Evolutionary conservation across 2,329 filamentous ascomycete species (phyloP), one percentile per base, ranked within the genome.

Genomic region (Diaporthe sp.): DNA sequence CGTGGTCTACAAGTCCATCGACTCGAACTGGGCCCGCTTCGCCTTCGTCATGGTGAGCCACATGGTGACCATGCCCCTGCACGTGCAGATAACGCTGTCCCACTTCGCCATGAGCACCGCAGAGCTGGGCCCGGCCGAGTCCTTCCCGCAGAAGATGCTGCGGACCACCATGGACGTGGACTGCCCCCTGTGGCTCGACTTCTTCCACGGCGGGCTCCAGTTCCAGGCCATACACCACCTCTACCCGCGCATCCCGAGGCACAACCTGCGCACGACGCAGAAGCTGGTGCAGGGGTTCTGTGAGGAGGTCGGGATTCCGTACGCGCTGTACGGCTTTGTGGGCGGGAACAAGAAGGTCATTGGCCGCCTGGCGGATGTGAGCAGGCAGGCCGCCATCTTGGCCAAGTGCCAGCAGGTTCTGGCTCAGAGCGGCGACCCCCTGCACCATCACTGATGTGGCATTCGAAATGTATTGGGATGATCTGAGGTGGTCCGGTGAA

Each of bases 31-130:
- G 84, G 90, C 90, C 77, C 92, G 95, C 25, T 88, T 97, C 73
- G 85, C 90, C 65, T 98, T 95, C 83, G 86, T 98, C 80, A 87
- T 97, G 82, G 85, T 97, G 81, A 96, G 94, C 81, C 95, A 98
- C 82, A 90, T 95, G 81, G 89, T 95, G 37, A 94, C 94, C 9
- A 94, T 94, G 84, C 93, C 95, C 3, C 86, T 98, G 70, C 95
- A 98, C 83, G 90, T 96, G 15, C 95, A 98, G 83, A 98, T 98
- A 82, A 97, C 95, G 0, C 90, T 98, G 25, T 97, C 94, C 2
- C 95, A 98, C 84, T 98, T 97, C 84, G 94, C 94, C 78, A 98
- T 98, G 95, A 96, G 94, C 79, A 98, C 95, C 0, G 90, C 94
- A 15, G 95, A 98, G 80, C 88, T 98, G 17, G 96, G 96, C 0